Base-by-base conservation (phyloP, 139 green algal species). In the Eudorina sp. region DNA sequence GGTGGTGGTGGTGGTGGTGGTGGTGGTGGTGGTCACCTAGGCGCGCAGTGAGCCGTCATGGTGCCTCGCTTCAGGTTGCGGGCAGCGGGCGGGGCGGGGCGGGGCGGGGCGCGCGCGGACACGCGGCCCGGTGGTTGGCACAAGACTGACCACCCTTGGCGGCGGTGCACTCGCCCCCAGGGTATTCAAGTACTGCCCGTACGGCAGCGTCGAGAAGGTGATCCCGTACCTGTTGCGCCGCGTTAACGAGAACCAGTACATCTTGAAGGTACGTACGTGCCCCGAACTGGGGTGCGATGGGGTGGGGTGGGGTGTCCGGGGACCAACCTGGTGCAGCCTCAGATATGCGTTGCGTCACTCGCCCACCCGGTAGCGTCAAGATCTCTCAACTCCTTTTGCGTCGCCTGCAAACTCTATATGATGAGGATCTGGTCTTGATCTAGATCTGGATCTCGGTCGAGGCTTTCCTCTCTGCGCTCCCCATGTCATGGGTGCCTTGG, bases 161-260 rank as follows among this genome's bases (percentile, higher is more conserved):
- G n/a, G n/a, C n/a, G n/a, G n/a, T n/a, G n/a, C n/a, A n/a, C n/a
- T 23, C 18, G 18, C 72, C 31, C 25, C 2, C 75, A 85, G 85
- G 77, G 79, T 80, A n/a, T 97, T 95, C 92, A 98, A 97, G 90
- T 97, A 97, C 79, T 90, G 96, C 25, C 94, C 96, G 0, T 98
- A 96, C 84, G 96, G 96, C 18, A 80, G 53, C 21, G 84, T 98
- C 27, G 88, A 94, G 36, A 90, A 97, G 88, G 92, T 96, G 29
- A 93, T 97, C 62, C 95, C 96, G 0, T 98, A 96, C 88, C 89
- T 98, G 11, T 90, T 97, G 9, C 86, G 96, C 48, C 83, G 96
- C 9, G 96, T 95, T 4, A 92, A 96, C 83, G 96, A 98, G 85
- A 97, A 97, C 90, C 84, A 81, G 31, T 90, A 94, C 83, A 88